A percentile compares a stretch with the other conserved stretches of the same genome.
Evolutionary conservation across 805 yeast genomes (phyloP).

Genomic region (Zygoascus bituminiphila): DNA sequence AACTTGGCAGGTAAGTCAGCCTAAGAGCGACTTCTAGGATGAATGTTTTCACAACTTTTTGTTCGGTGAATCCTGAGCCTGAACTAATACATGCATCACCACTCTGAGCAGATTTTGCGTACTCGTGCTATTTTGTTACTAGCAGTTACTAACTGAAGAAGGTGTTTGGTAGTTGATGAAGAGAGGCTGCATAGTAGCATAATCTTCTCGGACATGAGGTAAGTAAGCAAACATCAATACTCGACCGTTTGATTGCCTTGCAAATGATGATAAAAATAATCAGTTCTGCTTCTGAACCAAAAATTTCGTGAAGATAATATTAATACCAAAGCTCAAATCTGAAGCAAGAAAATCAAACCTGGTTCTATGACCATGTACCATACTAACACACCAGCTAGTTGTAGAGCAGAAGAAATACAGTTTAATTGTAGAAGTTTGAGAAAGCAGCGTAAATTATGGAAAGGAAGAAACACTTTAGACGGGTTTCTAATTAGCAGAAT

Average conservation of each 20-base stretch:
- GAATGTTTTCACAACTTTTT: constrained; percentile 23
- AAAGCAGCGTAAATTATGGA: no score
- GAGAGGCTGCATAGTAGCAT: not conserved
- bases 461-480: no score
- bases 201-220: not conserved
- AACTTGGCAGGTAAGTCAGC: not conserved
- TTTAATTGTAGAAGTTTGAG: no score
- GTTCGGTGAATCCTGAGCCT: constrained; percentile 57
- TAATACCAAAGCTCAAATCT: constrained; percentile 17
- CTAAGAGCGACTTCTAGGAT: constrained; percentile 14
- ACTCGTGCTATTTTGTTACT: no score
- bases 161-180: no score
- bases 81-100: constrained; percentile 95
- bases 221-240: no score
- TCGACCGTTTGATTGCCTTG: no score
- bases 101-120: constrained; percentile 22
- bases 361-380: not conserved
- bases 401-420: no score
- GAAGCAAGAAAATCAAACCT: no score
- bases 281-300: constrained; percentile 97
- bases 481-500: no score
- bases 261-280: constrained; percentile 54
- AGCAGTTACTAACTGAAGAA: no score
- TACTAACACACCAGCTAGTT: not conserved
- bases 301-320: constrained; percentile 60